These are phyloP conservation scores for Colletotrichum tropicicola DNA, from an alignment of 2,329 filamentous ascomycete species.

Conservation along the genomic window DNA sequence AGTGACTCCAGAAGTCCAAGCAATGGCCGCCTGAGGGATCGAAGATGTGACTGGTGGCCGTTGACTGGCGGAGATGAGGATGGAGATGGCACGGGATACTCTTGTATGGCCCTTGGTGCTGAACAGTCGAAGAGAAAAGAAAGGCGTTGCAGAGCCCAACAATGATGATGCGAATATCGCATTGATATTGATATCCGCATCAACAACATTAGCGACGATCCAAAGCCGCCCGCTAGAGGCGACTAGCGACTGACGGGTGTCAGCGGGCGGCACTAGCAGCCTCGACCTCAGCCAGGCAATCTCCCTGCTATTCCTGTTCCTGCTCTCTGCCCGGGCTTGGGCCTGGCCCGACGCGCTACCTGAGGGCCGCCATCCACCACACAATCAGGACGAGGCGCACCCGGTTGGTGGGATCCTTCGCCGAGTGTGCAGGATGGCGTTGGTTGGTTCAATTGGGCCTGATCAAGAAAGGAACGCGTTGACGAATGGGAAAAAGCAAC, in stretches of 20 bases:
- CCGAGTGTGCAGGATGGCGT: not conserved
- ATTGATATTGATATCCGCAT: no score
- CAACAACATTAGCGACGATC: not conserved
- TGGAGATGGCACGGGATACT: not conserved
- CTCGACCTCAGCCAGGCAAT: slow-evolving; percentile 8
- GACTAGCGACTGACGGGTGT: slow-evolving; percentile 10
- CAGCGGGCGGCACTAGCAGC: slow-evolving; percentile 8
- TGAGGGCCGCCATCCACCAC: not conserved
- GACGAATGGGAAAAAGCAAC: not conserved
- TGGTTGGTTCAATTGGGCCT: not conserved
- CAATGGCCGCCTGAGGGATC: not conserved
- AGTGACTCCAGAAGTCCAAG: not conserved
- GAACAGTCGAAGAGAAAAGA: not conserved
- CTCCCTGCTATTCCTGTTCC: slow-evolving; percentile 21
- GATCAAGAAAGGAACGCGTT: not conserved
- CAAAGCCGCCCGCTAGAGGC: slow-evolving; percentile 2
- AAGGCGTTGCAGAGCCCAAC: no score
- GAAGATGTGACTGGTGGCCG: not conserved
- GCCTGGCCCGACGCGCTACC: not conserved
- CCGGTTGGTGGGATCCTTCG: not conserved
- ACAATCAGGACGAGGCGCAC: not conserved
- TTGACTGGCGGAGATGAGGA: not conserved
- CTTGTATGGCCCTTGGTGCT: not conserved
- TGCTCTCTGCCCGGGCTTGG: not conserved
- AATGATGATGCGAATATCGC: no score